Conservation (phyloP, 805 yeast species). For the Nakazawaea holstii region DNA sequence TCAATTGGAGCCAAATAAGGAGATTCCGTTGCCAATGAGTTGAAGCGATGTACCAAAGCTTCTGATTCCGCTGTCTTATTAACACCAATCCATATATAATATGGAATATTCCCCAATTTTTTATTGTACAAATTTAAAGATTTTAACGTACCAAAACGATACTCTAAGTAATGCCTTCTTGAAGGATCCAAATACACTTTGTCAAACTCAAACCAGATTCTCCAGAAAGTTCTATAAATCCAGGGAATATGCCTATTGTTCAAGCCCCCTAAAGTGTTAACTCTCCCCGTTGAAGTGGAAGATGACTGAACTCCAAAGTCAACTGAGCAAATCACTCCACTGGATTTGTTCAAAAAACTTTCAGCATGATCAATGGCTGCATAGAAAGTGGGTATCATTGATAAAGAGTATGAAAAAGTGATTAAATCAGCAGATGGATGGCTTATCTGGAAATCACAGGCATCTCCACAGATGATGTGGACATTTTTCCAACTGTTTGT, state of each 20-base stretch:
- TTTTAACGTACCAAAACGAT: conserved; percentile 76
- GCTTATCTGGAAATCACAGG: conserved; percentile 60
- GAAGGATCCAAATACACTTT: conserved; percentile 74
- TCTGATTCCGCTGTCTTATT: conserved; percentile 48
- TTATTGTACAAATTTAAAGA: conserved; percentile 63
- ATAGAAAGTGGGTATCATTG: conserved; percentile 82
- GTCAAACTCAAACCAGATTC: conserved; percentile 84
- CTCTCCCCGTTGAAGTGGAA: conserved; percentile 60
- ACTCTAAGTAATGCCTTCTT: conserved; percentile 78
- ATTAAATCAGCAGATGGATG: conserved; percentile 56
- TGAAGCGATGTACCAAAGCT: conserved; percentile 47
- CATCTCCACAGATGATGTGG: conserved; percentile 67
- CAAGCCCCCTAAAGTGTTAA: conserved; percentile 72
- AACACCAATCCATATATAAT: conserved; percentile 79
- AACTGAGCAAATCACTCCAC: conserved; percentile 65
- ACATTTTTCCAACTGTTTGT: conserved; percentile 52
- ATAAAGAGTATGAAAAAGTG: conserved; percentile 74
- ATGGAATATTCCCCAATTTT: conserved; percentile 68
- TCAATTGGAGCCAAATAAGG: conserved; percentile 65
- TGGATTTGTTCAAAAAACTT: conserved; percentile 39
- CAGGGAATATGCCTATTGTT: conserved; percentile 69
- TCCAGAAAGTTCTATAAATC: conserved; percentile 77
- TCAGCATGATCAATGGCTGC: conserved; percentile 70
- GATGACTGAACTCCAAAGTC: conserved; percentile 76
- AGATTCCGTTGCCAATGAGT: conserved; percentile 74